Conservation (phyloP, 768 basidiomycete species). For the Boletus sp. region DNA sequence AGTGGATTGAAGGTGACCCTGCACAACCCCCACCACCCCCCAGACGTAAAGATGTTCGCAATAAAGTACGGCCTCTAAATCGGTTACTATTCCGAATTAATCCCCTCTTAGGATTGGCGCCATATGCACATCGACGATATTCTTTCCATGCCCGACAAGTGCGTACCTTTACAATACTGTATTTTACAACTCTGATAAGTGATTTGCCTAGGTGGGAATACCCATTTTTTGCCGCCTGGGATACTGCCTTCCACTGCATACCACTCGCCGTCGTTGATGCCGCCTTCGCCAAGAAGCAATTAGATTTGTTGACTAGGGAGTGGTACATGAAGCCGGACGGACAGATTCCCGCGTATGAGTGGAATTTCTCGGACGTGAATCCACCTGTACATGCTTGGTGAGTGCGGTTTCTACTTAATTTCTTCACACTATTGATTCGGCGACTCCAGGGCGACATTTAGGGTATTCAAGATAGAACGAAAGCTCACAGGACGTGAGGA, state of each 20-base stretch:
- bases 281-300: slow-evolving; percentile 94
- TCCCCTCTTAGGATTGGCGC: slow-evolving; percentile 73
- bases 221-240: slow-evolving; percentile 98
- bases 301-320: slow-evolving; percentile 93
- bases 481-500: slow-evolving; percentile 93
- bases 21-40: slow-evolving; percentile 94
- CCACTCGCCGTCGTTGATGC: slow-evolving; percentile 96
- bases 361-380: slow-evolving; percentile 99
- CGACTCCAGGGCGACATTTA: slow-evolving; percentile 80
- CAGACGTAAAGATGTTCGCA: slow-evolving; percentile 80
- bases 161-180: slow-evolving; percentile 24
- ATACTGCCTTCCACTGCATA: slow-evolving; percentile 99
- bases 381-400: slow-evolving; percentile 98
- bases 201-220: slow-evolving; percentile 80
- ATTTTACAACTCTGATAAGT: slow-evolving; percentile 2
- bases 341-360: slow-evolving; percentile 98
- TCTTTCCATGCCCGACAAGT: slow-evolving; percentile 99
- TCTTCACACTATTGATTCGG: not conserved
- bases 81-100: not conserved
- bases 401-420: slow-evolving; percentile 11
- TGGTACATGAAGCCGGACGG: slow-evolving; percentile 99
- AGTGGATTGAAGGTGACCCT: slow-evolving; percentile 95
- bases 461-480: slow-evolving; percentile 98
- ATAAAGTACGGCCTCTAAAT: slow-evolving; percentile 52
- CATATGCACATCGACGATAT: slow-evolving; percentile 96